Conservation (phyloP, 257 asterid genomes). For the Striga asiatica region DNA sequence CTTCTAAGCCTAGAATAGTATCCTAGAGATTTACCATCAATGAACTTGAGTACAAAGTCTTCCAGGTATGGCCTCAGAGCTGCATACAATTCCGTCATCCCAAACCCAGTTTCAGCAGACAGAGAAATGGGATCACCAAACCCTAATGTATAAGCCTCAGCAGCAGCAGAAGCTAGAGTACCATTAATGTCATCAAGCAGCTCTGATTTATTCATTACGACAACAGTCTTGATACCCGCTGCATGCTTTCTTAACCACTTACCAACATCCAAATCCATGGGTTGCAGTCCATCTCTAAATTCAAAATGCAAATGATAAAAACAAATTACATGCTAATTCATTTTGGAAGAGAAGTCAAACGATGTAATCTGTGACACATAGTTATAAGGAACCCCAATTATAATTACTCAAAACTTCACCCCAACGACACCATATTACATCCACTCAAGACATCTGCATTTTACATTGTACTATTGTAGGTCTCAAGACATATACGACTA, state of each 20-base stretch:
- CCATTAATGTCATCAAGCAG: conserved; percentile 63
- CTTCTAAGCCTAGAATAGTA: not conserved
- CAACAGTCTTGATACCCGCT: conserved; percentile 52
- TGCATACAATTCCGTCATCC: conserved; percentile 69
- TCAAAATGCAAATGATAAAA: conserved; percentile 5
- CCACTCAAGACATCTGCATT: too few relatives aligned
- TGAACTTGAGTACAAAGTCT: conserved; percentile 39
- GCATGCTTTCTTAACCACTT: conserved; percentile 95
- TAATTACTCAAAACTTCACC: too few relatives aligned
- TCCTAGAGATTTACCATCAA: conserved; percentile 33
- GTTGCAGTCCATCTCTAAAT: conserved; percentile 74
- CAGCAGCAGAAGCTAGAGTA: conserved; percentile 71
- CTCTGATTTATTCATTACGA: conserved; percentile 95
- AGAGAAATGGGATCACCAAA: conserved; percentile 89
- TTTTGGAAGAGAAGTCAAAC: not conserved
- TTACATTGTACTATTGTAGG: too few relatives aligned
- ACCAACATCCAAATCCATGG: conserved; percentile 93
- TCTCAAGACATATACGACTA: too few relatives aligned
- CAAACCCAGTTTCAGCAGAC: conserved; percentile 95
- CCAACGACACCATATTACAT: too few relatives aligned
- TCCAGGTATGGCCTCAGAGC: conserved; percentile 64
- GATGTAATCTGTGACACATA: not conserved
- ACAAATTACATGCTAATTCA: not conserved
- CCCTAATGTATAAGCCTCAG: conserved; percentile 80
- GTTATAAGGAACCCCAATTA: not conserved